A percentile compares a stretch with the other conserved stretches of the same genome.
Conservation (phyloP, 1,284 basidiomycete genomes). For the Trichosporon sp. region DNA sequence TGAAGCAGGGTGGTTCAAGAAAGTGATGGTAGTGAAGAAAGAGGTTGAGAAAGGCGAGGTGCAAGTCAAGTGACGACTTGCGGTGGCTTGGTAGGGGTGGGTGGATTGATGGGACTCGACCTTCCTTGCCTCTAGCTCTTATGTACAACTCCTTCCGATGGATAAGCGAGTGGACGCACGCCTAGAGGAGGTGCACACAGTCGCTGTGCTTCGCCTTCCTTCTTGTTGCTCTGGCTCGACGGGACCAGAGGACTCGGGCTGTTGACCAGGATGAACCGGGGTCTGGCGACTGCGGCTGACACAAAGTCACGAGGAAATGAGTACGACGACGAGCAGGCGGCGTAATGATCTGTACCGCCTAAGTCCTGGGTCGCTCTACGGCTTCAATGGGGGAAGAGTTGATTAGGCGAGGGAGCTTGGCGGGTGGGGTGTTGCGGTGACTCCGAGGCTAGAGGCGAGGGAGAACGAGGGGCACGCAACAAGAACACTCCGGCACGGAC, state of each 20-base stretch:
- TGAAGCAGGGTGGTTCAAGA: background rate
- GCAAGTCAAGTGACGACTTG: background rate
- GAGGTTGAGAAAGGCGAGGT: background rate
- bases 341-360: background rate
- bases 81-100: background rate
- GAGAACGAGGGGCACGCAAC: background rate
- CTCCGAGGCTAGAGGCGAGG: background rate
- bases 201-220: background rate
- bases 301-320: background rate
- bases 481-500: conserved; percentile 3
- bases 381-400: background rate
- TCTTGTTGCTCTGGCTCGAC: background rate
- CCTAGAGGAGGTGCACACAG: background rate
- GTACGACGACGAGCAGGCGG: background rate
- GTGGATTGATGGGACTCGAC: background rate
- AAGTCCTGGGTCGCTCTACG: background rate
- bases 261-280: background rate
- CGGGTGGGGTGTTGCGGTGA: background rate
- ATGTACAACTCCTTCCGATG: background rate
- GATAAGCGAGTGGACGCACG: background rate
- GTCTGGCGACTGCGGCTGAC: background rate
- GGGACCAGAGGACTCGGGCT: background rate
- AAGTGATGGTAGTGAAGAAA: background rate
- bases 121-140: background rate
- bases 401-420: background rate